These are phyloP conservation scores for Knufia petricola DNA, from an alignment of 2,329 filamentous ascomycete species.

Conservation along the genomic window DNA sequence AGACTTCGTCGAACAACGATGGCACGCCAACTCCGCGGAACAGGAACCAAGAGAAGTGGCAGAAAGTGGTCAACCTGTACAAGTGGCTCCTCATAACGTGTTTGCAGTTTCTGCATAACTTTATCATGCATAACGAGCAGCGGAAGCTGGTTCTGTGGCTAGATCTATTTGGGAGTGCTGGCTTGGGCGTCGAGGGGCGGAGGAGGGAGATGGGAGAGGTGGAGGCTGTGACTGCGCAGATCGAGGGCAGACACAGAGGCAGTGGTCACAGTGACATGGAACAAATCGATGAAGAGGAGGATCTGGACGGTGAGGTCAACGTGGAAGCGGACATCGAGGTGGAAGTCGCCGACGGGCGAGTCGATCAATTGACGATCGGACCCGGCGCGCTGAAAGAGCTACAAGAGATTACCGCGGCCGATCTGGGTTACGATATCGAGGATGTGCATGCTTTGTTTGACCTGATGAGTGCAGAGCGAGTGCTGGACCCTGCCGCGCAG, in stretches of 20 bases:
- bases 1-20: too few relatives aligned
- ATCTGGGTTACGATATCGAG: slow-evolving; percentile 22
- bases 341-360: neutral
- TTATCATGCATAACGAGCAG: slow-evolving; percentile 56
- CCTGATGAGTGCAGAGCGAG: slow-evolving; percentile 22
- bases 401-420: slow-evolving; percentile 11
- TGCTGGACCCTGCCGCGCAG: slow-evolving; percentile 22
- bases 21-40: slow-evolving; percentile 16
- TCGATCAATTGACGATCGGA: neutral
- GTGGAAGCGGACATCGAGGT: neutral
- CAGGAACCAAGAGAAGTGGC: slow-evolving; percentile 55
- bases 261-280: neutral
- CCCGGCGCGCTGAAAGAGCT: neutral
- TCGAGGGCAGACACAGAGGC: neutral
- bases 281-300: neutral
- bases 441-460: slow-evolving; percentile 25
- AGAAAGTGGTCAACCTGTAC: slow-evolving; percentile 55
- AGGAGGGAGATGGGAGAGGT: slow-evolving; percentile 2
- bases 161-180: slow-evolving; percentile 52
- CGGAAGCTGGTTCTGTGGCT: slow-evolving; percentile 57
- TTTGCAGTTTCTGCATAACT: slow-evolving; percentile 58
- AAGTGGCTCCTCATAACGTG: slow-evolving; percentile 57
- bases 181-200: slow-evolving; percentile 25
- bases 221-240: slow-evolving; percentile 6
- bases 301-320: neutral